A percentile compares a stretch with the other conserved stretches of the same genome.
Conservation (phyloP, 2,329 filamentous ascomycete species). For the Trichophyton rubrum region DNA sequence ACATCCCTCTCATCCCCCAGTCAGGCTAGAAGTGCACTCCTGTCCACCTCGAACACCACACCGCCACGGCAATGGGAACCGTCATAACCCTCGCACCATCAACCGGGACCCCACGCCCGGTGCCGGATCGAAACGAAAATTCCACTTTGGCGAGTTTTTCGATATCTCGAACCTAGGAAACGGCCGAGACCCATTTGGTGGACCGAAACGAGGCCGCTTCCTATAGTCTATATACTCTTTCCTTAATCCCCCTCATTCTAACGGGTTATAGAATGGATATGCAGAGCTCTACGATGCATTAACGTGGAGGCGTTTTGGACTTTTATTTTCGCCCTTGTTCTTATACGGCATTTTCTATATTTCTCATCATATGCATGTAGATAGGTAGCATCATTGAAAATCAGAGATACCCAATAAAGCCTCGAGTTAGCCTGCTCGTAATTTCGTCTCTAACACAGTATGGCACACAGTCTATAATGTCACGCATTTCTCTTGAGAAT, state of each 20-base stretch:
- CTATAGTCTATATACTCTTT: conserved; percentile 21
- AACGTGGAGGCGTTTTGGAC: neutral
- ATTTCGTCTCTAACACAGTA: neutral
- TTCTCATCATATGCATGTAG: conserved; percentile 5
- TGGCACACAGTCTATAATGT: neutral
- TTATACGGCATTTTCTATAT: conserved; percentile 9
- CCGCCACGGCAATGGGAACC: conserved; percentile 27
- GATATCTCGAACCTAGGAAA: conserved; percentile 36
- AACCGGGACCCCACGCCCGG: conserved; percentile 28
- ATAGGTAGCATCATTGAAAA: conserved; percentile 12
- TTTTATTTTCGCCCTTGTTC: conserved; percentile 4
- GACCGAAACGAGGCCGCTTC: conserved; percentile 38
- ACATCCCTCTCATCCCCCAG: conserved; percentile 20
- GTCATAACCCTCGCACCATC: conserved; percentile 27
- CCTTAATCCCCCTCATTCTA: no score
- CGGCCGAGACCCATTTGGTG: conserved; percentile 31
- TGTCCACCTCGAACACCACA: conserved; percentile 30
- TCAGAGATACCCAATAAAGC: conserved; percentile 11
- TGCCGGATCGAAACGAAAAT: conserved; percentile 37
- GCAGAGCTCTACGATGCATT: neutral
- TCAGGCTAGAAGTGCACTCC: conserved; percentile 34
- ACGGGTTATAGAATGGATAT: no score
- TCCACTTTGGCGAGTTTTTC: conserved; percentile 38
- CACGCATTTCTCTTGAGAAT: neutral
- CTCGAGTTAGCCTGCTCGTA: neutral